Evolutionary conservation across 2,329 filamentous ascomycete species (phyloP).

Genomic region (Penicillium sp.): DNA sequence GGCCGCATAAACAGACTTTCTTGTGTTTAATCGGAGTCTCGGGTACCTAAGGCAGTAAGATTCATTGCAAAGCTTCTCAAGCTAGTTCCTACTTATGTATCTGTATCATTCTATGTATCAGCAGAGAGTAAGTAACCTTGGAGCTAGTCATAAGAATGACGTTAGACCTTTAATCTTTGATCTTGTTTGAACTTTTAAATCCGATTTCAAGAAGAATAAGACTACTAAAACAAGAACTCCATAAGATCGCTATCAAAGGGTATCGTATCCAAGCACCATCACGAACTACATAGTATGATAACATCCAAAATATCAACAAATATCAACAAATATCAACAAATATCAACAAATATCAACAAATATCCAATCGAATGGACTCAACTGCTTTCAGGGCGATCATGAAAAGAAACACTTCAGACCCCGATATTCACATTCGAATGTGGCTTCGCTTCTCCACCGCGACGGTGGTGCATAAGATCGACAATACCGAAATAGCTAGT

Average conservation of each 20-base stretch:
- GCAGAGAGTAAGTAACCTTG: too few species aligned
- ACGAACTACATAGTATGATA: neutral
- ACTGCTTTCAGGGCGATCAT: neutral
- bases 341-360: neutral
- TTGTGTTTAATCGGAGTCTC: too few species aligned
- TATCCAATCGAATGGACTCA: neutral
- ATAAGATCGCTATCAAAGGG: neutral
- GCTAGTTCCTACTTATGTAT: too few species aligned
- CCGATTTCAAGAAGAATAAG: neutral
- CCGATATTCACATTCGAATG: constrained; percentile 27
- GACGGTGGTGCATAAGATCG: constrained; percentile 47
- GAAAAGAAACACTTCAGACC: constrained; percentile 8
- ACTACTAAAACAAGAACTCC: neutral
- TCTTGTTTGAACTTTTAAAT: neutral
- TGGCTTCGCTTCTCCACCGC: constrained; percentile 24
- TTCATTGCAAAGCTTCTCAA: too few species aligned
- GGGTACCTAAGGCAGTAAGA: too few species aligned
- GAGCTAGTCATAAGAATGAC: neutral
- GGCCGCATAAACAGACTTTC: too few species aligned
- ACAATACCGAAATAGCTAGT: constrained; percentile 53
- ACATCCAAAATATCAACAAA: neutral
- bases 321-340: too few species aligned
- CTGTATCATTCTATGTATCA: too few species aligned
- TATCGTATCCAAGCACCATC: neutral
- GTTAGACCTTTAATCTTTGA: neutral